Conservation (phyloP, 495 filamentous ascomycete species). For the Penicillium waksmanii region DNA sequence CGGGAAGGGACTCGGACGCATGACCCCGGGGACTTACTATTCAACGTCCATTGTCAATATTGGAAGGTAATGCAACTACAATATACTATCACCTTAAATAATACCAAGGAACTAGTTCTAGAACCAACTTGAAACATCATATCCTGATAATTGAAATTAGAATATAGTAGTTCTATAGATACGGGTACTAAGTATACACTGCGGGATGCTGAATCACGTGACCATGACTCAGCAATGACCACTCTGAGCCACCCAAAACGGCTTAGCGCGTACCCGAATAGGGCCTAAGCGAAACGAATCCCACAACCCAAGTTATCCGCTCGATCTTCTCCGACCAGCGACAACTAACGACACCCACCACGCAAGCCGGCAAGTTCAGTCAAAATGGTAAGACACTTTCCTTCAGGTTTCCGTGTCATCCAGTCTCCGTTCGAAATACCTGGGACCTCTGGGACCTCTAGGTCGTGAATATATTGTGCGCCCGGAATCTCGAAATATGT, state of each 20-base stretch:
- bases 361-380: conserved; percentile 54
- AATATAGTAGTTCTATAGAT: no score
- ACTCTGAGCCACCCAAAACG: conserved; percentile 25
- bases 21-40: no score
- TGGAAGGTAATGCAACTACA: no score
- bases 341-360: conserved; percentile 53
- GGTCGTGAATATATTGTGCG: conserved; percentile 19
- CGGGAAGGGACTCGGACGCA: no score
- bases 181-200: no score
- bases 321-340: conserved; percentile 52
- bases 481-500: conserved; percentile 18
- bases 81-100: no score
- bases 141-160: no score
- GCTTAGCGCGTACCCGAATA: conserved; percentile 43
- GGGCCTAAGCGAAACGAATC: conserved; percentile 57
- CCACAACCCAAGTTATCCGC: conserved; percentile 49
- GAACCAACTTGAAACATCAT: no score
- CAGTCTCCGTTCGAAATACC: conserved; percentile 33
- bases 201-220: not conserved
- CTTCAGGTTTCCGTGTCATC: conserved; percentile 24
- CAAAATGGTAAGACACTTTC: conserved; percentile 60
- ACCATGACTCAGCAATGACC: conserved; percentile 26
- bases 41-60: no score
- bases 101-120: no score
- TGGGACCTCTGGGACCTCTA: conserved; percentile 16